Evolutionary conservation across 2,329 filamentous ascomycete genomes (phyloP), one percentile per base, ranked within the genome.

Genomic region (Neoascochyta sp.): DNA sequence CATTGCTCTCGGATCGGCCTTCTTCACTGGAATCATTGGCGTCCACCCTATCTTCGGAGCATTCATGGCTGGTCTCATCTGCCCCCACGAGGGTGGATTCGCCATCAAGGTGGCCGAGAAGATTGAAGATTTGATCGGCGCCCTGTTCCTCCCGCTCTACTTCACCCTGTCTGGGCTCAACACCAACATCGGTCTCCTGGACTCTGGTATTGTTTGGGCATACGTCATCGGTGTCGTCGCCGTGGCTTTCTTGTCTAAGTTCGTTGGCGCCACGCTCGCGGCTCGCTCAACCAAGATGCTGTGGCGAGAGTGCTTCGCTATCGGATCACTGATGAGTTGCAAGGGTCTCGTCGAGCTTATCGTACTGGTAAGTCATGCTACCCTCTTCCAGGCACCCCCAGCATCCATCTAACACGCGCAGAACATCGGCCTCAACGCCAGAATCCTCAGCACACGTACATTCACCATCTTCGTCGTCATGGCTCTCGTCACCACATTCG

Each of bases 391-490:
- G 2, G 15, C 3, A 4, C 13, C n/a, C 12, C 3, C 2, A 5
- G 10, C 5, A 10, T 22, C n/a, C 14, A 22, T 37, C 48, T 57
- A 30, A 57, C 25, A 16, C 7, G 7, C 1, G n/a, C 44, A 80
- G 73, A 84, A 85, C 52, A 87, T 96, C 47, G 87, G 88, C 24
- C 71, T 89, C 3, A 81, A 90, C 66, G 87, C 88, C 12, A 79
- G 78, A 19, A 93, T 94, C 39, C 70, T 95, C 11, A 89, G 83
- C 36, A 74, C 73, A 0, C 72, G 84, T 10, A 93, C 87, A 0
- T 95, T 95, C 52, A 94, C 88, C 29, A 93, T 95, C 32, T 94
- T 95, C 47, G 87, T 95, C 13, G 84, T 95, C 52, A 95, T 95
- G 88, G 88, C 88, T 7, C 69, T 94, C 2, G 70, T 93, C 17